phyloP scores from a whole-genome alignment of 2,329 filamentous ascomycete genomes.

The Colletotrichum sp. region DNA sequence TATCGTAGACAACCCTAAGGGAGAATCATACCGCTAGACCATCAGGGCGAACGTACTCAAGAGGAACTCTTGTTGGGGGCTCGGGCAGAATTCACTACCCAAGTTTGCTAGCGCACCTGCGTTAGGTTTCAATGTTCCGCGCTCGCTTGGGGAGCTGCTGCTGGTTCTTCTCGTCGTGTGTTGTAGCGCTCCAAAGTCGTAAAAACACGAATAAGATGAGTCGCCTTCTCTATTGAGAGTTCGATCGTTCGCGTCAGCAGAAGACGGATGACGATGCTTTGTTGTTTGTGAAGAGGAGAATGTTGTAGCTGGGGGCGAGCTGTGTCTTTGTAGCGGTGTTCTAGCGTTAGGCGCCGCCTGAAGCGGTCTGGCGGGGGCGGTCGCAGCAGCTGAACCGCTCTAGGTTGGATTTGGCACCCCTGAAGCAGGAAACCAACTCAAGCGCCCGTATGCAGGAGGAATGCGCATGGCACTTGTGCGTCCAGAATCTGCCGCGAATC shows the following conservation, averaged over 20 bases:
- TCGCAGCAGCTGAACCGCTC: neutral
- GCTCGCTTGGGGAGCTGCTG: neutral
- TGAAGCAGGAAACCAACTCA: neutral
- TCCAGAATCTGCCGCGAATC: neutral
- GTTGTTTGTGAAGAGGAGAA: neutral
- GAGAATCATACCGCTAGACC: conserved; percentile 12
- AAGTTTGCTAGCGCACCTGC: neutral
- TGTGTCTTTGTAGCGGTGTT: neutral
- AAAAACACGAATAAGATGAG: neutral
- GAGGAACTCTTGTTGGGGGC: accelerated
- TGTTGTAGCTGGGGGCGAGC: neutral
- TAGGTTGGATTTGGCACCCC: neutral
- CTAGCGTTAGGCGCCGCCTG: neutral
- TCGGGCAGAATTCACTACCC: accelerated
- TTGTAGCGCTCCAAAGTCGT: neutral
- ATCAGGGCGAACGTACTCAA: neutral
- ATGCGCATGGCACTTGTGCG: neutral
- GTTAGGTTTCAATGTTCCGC: neutral
- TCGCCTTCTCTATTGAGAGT: neutral
- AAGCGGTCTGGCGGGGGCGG: neutral
- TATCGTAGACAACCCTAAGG: neutral
- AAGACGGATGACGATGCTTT: neutral
- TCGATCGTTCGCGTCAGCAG: neutral
- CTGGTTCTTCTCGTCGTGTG: neutral
- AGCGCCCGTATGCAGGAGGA: neutral